A percentile compares a stretch with the other conserved stretches of the same genome.
phyloP scores from a whole-genome alignment of 192 early-diverging fungal species.

The Rhizoclosmatium globosum region DNA sequence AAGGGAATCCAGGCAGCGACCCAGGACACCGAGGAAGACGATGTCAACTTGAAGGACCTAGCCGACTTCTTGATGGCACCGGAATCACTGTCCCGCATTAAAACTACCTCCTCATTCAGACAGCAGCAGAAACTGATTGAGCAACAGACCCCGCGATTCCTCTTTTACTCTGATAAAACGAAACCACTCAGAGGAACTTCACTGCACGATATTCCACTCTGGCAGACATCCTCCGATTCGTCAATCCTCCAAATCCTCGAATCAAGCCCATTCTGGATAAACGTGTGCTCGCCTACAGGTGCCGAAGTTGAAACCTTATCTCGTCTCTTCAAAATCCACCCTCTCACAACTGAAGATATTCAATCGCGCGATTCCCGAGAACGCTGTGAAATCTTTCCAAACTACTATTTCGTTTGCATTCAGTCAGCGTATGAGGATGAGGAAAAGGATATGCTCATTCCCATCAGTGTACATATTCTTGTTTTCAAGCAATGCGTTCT shows the following conservation, averaged over 20 bases:
- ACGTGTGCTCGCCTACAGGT: constrained; percentile 51
- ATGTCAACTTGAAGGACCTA: neutral
- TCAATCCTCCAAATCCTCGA: constrained; percentile 29
- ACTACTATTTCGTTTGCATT: constrained; percentile 94
- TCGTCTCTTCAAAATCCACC: constrained; percentile 81
- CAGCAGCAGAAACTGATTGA: neutral
- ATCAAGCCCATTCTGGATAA: constrained; percentile 58
- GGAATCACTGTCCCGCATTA: constrained; percentile 26
- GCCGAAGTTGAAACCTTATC: constrained; percentile 50
- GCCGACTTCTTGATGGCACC: neutral
- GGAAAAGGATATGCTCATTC: constrained; percentile 51
- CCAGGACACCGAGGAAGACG: neutral
- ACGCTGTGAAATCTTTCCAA: constrained; percentile 90
- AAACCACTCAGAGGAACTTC: neutral
- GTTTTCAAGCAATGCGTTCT: constrained; percentile 64
- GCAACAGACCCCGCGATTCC: neutral
- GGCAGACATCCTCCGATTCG: constrained; percentile 30
- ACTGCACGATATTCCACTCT: constrained; percentile 22
- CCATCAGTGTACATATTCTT: constrained; percentile 63
- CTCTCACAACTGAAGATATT: constrained; percentile 93
- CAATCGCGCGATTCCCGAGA: constrained; percentile 84
- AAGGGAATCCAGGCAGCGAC: neutral
- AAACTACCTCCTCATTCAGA: constrained; percentile 10
- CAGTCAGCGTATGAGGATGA: constrained; percentile 56
- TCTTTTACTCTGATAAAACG: neutral